phyloP scores from a whole-genome alignment of 768 basidiomycete species.

The Pulveroboletus sp. region DNA sequence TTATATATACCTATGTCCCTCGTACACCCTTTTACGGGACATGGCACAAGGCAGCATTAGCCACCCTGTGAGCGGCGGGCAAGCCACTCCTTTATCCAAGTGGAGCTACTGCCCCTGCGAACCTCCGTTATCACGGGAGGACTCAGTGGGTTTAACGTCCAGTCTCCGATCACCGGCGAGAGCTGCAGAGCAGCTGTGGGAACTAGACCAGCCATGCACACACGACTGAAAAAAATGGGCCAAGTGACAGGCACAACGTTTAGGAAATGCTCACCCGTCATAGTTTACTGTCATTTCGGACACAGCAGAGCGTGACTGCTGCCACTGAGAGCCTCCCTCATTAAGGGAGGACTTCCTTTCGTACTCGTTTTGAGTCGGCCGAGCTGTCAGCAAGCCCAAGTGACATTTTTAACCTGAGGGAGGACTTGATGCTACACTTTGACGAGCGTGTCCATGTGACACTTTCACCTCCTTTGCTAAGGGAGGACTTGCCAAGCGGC shows the following conservation, averaged over 20 bases:
- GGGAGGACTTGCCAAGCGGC: slow-evolving; percentile 1
- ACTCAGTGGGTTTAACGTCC: not conserved
- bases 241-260: slow-evolving; percentile 1
- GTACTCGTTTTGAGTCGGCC: not conserved
- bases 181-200: no score
- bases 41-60: not conserved
- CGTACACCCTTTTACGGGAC: not conserved
- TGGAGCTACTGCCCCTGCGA: not conserved
- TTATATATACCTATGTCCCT: slow-evolving; percentile 1
- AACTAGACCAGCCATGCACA: not conserved
- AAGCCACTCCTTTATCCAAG: not conserved
- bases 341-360: slow-evolving; percentile 2
- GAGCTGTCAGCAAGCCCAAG: not conserved
- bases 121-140: slow-evolving; percentile 5
- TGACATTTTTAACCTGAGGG: not conserved
- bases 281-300: slow-evolving; percentile 6
- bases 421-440: slow-evolving; percentile 2
- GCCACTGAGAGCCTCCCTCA: slow-evolving; percentile 2
- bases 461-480: slow-evolving; percentile 7
- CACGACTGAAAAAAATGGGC: slow-evolving; percentile 3
- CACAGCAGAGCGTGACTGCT: not conserved
- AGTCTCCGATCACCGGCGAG: not conserved
- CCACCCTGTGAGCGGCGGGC: not conserved
- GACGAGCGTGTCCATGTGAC: not conserved
- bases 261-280: not conserved